Evolutionary conservation across 108 stramenopile genomes (phyloP).

Genomic region (Phaeodactylum tricornutum): DNA sequence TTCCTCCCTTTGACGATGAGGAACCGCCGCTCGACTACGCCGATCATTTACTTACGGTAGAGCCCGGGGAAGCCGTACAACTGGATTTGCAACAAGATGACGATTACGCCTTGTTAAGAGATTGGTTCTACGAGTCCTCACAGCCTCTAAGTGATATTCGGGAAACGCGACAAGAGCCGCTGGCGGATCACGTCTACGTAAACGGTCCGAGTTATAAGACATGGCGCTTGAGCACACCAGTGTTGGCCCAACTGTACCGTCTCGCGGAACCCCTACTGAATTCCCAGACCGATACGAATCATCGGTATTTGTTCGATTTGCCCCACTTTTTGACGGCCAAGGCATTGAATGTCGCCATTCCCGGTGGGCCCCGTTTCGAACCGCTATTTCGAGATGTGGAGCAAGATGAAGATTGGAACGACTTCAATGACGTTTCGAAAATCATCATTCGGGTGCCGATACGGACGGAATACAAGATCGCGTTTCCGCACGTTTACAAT

Average conservation of each 20-base stretch:
- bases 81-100: slow-evolving; percentile 48
- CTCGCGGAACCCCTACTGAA: slow-evolving; percentile 90
- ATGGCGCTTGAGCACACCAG: slow-evolving; percentile 91
- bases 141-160: slow-evolving; percentile 42
- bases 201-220: slow-evolving; percentile 92
- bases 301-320: slow-evolving; percentile 89
- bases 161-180: slow-evolving; percentile 17
- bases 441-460: slow-evolving; percentile 96
- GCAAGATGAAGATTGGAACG: slow-evolving; percentile 98
- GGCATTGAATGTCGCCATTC: slow-evolving; percentile 96
- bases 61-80: slow-evolving; percentile 72
- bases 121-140: slow-evolving; percentile 85
- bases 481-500: slow-evolving; percentile 97
- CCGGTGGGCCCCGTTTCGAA: slow-evolving; percentile 99
- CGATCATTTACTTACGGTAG: slow-evolving; percentile 97
- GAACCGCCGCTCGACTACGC: slow-evolving; percentile 99
- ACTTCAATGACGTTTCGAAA: slow-evolving; percentile 99
- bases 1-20: slow-evolving; percentile 99
- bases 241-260: slow-evolving; percentile 91
- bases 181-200: slow-evolving; percentile 63
- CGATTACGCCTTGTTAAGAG: slow-evolving; percentile 47
- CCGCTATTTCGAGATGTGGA: slow-evolving; percentile 95
- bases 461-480: slow-evolving; percentile 96
- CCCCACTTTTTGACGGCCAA: slow-evolving; percentile 96
- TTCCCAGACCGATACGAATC: slow-evolving; percentile 82